A percentile compares a stretch with the other conserved stretches of the same genome.
Conservation (phyloP, 179 eudicot species). For the Beta lomatogona region DNA sequence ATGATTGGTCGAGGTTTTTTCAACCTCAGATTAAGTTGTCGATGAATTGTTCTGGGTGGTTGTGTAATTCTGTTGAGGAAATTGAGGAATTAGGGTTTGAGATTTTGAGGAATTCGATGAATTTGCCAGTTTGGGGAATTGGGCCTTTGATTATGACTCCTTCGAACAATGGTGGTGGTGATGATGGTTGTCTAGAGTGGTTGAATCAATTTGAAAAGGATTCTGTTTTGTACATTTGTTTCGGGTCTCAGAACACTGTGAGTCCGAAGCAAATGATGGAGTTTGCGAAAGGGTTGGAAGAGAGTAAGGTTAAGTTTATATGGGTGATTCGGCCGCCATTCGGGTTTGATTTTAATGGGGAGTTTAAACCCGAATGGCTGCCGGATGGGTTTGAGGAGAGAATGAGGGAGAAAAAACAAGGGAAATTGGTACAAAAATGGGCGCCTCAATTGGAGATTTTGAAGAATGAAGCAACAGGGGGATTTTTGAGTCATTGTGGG, state of each 20-base stretch:
- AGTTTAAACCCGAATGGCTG: slow-evolving; percentile 68
- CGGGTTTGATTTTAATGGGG: slow-evolving; percentile 58
- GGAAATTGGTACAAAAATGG: slow-evolving; percentile 65
- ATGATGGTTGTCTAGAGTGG: slow-evolving; percentile 49
- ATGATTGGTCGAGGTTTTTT: slow-evolving; percentile 66
- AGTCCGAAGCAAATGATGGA: slow-evolving; percentile 79
- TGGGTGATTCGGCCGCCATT: slow-evolving; percentile 90
- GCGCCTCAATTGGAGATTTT: slow-evolving; percentile 84
- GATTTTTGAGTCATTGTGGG: slow-evolving; percentile 81
- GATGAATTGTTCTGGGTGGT: slow-evolving; percentile 46
- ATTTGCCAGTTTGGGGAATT: slow-evolving; percentile 60
- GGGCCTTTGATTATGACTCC: slow-evolving; percentile 53
- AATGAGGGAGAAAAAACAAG: slow-evolving; percentile 35
- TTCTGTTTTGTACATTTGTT: slow-evolving; percentile 72
- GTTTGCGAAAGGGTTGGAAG: slow-evolving; percentile 71
- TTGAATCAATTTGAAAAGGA: slow-evolving; percentile 40
- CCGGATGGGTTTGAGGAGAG: slow-evolving; percentile 71
- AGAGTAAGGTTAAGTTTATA: slow-evolving; percentile 53
- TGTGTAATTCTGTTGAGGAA: slow-evolving; percentile 69
- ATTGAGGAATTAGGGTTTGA: slow-evolving; percentile 67
- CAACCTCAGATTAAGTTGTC: slow-evolving; percentile 50
- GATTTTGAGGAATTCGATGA: slow-evolving; percentile 41
- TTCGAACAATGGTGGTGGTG: neutral
- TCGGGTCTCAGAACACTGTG: slow-evolving; percentile 87
- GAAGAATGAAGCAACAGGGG: slow-evolving; percentile 59